A percentile compares a stretch with the other conserved stretches of the same genome.
Conservation (phyloP, 345 rosid genomes). For the Acer yangbiense region DNA sequence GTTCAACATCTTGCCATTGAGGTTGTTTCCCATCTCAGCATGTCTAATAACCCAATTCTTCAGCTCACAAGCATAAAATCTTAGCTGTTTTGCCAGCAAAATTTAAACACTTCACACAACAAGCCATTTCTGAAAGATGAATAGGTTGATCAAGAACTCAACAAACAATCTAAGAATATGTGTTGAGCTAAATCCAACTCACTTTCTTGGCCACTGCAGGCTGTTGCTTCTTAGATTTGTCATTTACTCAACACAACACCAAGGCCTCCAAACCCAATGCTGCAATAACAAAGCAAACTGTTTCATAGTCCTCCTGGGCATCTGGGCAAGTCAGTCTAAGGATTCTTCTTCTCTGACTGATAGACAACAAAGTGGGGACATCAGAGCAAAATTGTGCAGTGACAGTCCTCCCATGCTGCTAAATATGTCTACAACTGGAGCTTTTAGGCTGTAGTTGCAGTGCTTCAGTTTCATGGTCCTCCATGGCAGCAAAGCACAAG, state of each 20-base stretch:
- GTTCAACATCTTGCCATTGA: neutral
- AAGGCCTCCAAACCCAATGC: neutral
- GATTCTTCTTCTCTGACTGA: neutral
- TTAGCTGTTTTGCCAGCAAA: neutral
- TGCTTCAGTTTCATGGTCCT: neutral
- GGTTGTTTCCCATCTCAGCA: too few species aligned
- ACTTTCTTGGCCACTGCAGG: neutral
- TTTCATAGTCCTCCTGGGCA: neutral
- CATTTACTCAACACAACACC: neutral
- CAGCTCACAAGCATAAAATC: neutral
- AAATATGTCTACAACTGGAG: neutral
- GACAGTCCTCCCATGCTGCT: neutral
- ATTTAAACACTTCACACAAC: neutral
- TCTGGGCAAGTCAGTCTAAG: neutral
- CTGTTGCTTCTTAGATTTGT: neutral
- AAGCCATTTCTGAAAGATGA: neutral
- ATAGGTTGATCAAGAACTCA: neutral
- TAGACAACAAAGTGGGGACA: neutral
- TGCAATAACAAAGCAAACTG: neutral
- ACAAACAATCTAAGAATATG: neutral
- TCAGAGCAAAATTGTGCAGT: neutral
- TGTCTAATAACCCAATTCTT: neutral
- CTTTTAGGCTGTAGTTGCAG: neutral
- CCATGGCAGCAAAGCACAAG: neutral
- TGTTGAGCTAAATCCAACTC: neutral